phyloP scores from a whole-genome alignment of 306 rosid genomes.

The Aeschynomene evenia region DNA sequence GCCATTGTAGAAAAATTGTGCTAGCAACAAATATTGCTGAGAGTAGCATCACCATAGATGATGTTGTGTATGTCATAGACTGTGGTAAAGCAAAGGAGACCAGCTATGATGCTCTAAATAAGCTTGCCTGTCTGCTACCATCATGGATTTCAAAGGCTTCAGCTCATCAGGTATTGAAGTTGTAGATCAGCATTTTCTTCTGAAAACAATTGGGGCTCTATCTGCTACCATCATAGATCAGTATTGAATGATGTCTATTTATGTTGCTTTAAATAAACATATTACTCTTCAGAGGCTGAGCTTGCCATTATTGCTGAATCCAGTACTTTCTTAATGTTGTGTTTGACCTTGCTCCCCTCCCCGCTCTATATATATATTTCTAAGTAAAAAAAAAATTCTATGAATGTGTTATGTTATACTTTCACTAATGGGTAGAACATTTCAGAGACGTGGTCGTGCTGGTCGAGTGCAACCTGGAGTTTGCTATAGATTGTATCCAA shows the following conservation, averaged over 20 bases:
- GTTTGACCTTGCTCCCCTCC: background rate
- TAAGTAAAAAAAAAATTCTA: conserved; percentile 15
- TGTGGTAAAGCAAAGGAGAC: conserved; percentile 99
- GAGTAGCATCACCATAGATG: conserved; percentile 98
- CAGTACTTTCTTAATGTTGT: conserved; percentile 13
- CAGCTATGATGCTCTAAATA: conserved; percentile 94
- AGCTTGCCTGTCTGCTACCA: conserved; percentile 90
- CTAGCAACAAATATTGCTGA: conserved; percentile 97
- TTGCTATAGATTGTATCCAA: conserved; percentile 87
- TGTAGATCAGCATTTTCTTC: conserved; percentile 13
- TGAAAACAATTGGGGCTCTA: no score
- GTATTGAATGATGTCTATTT: conserved; percentile 16
- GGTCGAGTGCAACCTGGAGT: conserved; percentile 98
- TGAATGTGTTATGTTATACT: conserved; percentile 17
- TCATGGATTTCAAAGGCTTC: conserved; percentile 99
- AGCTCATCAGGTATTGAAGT: conserved; percentile 79
- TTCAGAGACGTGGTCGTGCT: conserved; percentile 98
- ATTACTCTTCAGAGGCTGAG: conserved; percentile 4
- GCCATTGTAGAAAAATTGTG: conserved; percentile 79
- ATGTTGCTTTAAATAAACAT: conserved; percentile 17
- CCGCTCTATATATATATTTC: background rate
- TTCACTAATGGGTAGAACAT: conserved; percentile 31
- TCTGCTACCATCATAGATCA: no score
- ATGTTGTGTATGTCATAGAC: conserved; percentile 88
- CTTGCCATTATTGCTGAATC: conserved; percentile 18